Evolutionary conservation across 805 yeast species (phyloP).

Genomic region (Kodamaea hsintzibuensis): DNA sequence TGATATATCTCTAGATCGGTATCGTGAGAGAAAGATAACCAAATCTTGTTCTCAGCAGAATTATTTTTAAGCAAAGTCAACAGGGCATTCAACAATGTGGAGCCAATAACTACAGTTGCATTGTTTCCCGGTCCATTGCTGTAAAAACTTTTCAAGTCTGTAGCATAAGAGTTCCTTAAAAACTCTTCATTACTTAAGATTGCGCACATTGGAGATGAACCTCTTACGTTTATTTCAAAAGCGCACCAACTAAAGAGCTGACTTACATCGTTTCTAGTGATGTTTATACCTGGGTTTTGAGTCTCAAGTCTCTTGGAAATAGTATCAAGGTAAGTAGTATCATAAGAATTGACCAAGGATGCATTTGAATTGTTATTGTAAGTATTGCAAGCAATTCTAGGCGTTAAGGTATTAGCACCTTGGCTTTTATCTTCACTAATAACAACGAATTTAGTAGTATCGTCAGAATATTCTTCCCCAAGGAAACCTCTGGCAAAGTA

Average conservation of each 20-base stretch:
- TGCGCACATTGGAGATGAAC: conserved; percentile 65
- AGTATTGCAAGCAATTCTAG: conserved; percentile 24
- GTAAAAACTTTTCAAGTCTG: conserved; percentile 62
- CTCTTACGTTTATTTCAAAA: conserved; percentile 70
- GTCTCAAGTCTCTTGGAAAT: conserved; percentile 59
- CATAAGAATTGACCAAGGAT: conserved; percentile 25
- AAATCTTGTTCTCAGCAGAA: conserved; percentile 48
- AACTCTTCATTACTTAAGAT: conserved; percentile 70
- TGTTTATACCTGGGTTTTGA: conserved; percentile 53
- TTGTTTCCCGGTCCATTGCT: conserved; percentile 64
- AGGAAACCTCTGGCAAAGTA: conserved; percentile 63
- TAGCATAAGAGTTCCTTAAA: conserved; percentile 58
- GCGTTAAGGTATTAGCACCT: conserved; percentile 44
- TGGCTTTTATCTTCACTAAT: conserved; percentile 46
- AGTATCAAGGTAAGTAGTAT: conserved; percentile 45
- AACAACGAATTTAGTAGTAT: conserved; percentile 34
- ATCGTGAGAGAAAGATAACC: conserved; percentile 77
- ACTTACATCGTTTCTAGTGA: conserved; percentile 54
- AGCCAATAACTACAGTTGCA: conserved; percentile 58
- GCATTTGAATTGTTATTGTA: conserved; percentile 16
- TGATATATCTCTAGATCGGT: conserved; percentile 61
- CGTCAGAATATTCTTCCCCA: conserved; percentile 41
- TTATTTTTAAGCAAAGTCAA: conserved; percentile 49
- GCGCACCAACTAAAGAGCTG: conserved; percentile 66
- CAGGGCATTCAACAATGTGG: conserved; percentile 51